phyloP scores from a whole-genome alignment of 305 asterid species.

The Fraxinus floribunda region DNA sequence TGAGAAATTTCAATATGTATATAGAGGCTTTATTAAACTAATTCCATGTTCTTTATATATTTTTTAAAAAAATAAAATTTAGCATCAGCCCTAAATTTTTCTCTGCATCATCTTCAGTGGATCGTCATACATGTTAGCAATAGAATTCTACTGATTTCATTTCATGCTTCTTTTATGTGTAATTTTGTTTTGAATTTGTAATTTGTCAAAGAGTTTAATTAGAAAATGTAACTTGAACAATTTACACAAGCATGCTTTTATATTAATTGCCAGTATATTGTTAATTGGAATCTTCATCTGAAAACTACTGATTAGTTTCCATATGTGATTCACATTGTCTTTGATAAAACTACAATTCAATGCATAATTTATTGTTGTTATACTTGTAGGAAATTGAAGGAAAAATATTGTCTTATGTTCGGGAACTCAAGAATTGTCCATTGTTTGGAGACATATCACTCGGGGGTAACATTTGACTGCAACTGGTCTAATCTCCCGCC shows the following conservation, averaged over 20 bases:
- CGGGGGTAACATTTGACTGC: not conserved
- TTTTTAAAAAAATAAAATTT: not conserved
- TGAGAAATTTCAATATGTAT: no score
- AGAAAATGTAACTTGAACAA: not conserved
- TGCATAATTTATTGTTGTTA: not conserved
- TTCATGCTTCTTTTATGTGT: not conserved
- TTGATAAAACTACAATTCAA: not conserved
- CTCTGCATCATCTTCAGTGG: not conserved
- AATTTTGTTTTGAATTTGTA: not conserved
- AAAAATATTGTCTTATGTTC: not conserved
- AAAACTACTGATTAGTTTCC: not conserved
- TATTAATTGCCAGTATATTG: not conserved
- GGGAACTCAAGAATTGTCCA: not conserved
- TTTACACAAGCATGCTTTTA: not conserved
- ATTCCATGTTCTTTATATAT: not conserved
- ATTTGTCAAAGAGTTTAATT: not conserved
- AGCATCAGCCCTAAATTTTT: not conserved
- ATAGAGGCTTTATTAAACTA: not conserved
- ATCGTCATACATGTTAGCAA: not conserved
- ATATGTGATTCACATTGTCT: not conserved
- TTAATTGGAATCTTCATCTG: not conserved
- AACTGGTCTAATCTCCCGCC: not conserved
- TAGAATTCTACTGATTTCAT: not conserved
- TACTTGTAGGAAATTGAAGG: not conserved
- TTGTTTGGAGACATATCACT: not conserved